Evolutionary conservation across 345 rosid species (phyloP), one percentile per base, ranked within the genome.

Genomic region (Sonneratia caseolaris): DNA sequence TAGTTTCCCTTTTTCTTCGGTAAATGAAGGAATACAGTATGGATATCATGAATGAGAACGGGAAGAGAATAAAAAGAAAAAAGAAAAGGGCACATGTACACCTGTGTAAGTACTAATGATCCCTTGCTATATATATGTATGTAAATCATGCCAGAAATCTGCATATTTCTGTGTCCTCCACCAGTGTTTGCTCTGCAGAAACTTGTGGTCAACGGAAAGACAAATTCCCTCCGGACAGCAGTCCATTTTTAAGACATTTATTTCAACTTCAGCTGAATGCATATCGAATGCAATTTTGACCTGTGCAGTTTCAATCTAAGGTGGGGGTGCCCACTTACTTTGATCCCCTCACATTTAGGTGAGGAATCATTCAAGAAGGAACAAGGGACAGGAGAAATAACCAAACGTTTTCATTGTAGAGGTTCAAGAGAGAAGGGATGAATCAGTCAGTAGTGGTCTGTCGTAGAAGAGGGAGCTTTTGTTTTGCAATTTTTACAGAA

Each of bases 81-180:
- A 12, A 89, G 88, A 79, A 81, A 81, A 12, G 87, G 88, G 82
- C 87, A 88, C 81, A 76, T 68, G 61, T 87, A 87, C 69, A 82
- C 82, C 32, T 27, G 32, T 27, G 32, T 27, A 27, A 27, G 32
- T 27, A 27, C 32, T 27, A 27, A 27, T 27, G 32, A 27, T 27
- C 32, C 32, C 32, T 27, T 27, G n/a, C n/a, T n/a, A n/a, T n/a
- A n/a, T n/a, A n/a, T n/a, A n/a, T n/a, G n/a, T n/a, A n/a, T n/a
- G 32, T 27, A 27, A 27, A 27, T 27, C 32, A 27, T 27, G 32
- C 32, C 32, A 27, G 32, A 27, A 27, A 27, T 27, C 32, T 27
- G 32, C 0, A 27, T 27, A 27, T 27, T 27, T 27, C 32, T 27
- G 32, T 27, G 32, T 27, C 1, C 1, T 27, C 32, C 32, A 27